Base-by-base conservation (phyloP, 2,329 filamentous ascomycete species). In the Aspergillus brasiliensis region DNA sequence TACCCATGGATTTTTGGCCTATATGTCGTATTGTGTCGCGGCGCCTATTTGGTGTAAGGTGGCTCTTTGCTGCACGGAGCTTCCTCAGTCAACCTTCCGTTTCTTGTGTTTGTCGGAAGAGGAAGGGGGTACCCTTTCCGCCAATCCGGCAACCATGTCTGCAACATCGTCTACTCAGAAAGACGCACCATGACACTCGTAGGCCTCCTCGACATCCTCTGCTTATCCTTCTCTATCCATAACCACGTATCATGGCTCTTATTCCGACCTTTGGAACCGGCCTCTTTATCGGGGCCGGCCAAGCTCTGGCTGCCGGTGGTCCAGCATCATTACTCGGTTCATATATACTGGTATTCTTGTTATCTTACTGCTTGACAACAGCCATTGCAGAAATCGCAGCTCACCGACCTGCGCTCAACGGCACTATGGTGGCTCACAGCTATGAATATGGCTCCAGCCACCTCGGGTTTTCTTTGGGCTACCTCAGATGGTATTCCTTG, bases 251-350 rank as follows among this genome's bases (percentile, higher is more conserved):
- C 68, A 87, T 88, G 67, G 83, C 83, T 28, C 76, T 87, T 27
- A 82, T 83, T 48, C 83, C 84, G 62, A 84, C 83, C 17, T 83
- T 86, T 59, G 80, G 81, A 53, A 84, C 82, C 5, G 83, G 83
- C 61, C 67, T 85, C 5, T 85, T 86, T 70, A 74, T 86, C 52
- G 82, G 82, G 61, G 80, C 82, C 13, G 83, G 84, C 51, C 75
- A 79, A 62, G 82, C 82, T 2, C 80, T 86, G 58, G 78, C 80
- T 42, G 78, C 76, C 28, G 83, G 79, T 53, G 84, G 82, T 8
- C 83, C 82, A 11, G 75, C 82, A 3, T 81, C 82, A 51, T 77
- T 83, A 34, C 73, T 85, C 2, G 68, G 84, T 13, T 83, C 82
- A 31, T 85, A 84, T 63, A 69, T 79, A 34, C 78, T 82, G 21